These are phyloP conservation scores for Trichoderma erinaceum DNA, from an alignment of 495 filamentous ascomycete species.

Conservation along the genomic window DNA sequence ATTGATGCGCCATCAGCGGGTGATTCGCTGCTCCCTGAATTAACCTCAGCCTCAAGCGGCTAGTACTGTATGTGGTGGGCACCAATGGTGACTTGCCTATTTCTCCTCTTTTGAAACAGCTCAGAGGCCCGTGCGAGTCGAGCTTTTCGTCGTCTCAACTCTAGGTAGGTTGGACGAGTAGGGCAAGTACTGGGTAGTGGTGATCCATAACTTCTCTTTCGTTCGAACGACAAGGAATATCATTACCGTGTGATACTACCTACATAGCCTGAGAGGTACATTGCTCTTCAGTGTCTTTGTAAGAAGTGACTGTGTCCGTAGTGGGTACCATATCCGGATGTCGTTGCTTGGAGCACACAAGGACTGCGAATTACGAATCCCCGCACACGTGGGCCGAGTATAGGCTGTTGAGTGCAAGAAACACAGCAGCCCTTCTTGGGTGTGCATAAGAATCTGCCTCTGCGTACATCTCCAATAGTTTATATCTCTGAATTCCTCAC, in stretches of 20 bases:
- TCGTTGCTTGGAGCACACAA: too few species aligned
- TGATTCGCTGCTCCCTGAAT: constrained; percentile 4
- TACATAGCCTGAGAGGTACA: too few species aligned
- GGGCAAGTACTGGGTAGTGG: too few species aligned
- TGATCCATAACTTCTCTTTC: too few species aligned
- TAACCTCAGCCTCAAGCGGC: constrained; percentile 8
- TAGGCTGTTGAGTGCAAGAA: not conserved
- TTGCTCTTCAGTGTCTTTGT: too few species aligned
- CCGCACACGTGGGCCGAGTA: constrained; percentile 4
- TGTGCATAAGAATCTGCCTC: not conserved
- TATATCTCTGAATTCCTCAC: too few species aligned
- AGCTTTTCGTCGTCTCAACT: not conserved
- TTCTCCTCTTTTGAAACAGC: constrained; percentile 4
- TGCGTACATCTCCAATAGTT: not conserved
- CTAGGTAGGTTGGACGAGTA: too few species aligned
- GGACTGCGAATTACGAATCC: not conserved
- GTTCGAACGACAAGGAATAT: too few species aligned
- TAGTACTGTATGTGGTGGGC: not conserved
- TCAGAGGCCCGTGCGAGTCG: not conserved
- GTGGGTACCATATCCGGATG: too few species aligned
- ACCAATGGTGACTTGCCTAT: not conserved
- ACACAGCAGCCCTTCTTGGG: not conserved
- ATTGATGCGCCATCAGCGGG: not conserved
- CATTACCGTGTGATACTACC: too few species aligned
- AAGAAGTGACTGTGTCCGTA: too few species aligned